Base-by-base conservation (phyloP, 2,329 filamentous ascomycete genomes). In the Remersonia thermophila region DNA sequence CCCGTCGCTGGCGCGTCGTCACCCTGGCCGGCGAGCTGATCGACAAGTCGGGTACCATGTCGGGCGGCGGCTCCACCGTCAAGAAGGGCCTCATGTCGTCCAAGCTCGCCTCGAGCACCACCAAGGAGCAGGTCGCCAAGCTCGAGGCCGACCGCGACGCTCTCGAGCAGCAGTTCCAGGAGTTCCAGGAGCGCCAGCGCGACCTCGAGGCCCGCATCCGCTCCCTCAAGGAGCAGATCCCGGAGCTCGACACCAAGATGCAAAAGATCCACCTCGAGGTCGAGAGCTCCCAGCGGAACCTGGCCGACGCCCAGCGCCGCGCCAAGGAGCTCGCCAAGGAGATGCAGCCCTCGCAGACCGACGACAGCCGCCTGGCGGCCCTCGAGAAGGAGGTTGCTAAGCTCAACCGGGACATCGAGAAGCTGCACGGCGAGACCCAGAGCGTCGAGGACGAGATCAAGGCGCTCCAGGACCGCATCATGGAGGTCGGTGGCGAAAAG, bases 11-110 rank as follows among this genome's bases (percentile, higher is more conserved):
- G 91, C 79, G 91, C 46, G 91, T 98, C 3, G 91, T 98, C 28
- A 98, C 91, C 0, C 72, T 98, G 2, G 85, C 87, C 42, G 91
- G 91, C 33, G 87, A 95, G 57, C 71, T 98, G 35, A 96, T 98
- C 47, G 91, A 98, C 62, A 93, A 93, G 56, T 95, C 89, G 1
- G 91, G 91, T 67, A 96, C 91, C 26, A 96, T 98, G 91, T 94
- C 84, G 40, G 91, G 91, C 66, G 91, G 91, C 67, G 91, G 91
- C 38, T 89, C 76, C 31, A 83, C 83, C 12, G 83, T 91, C 38
- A 87, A 89, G 50, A 85, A 80, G 53, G 93, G 93, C 1, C 77
- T 86, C 39, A 98, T 98, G 93, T 96, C 89, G 0, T 93, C 87
- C 9, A 96, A 94, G 60, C 77, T 93, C 31, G 79, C 83, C n/a